Base-by-base conservation (phyloP, 352 stramenopile genomes). In the Albugo laibachii region DNA sequence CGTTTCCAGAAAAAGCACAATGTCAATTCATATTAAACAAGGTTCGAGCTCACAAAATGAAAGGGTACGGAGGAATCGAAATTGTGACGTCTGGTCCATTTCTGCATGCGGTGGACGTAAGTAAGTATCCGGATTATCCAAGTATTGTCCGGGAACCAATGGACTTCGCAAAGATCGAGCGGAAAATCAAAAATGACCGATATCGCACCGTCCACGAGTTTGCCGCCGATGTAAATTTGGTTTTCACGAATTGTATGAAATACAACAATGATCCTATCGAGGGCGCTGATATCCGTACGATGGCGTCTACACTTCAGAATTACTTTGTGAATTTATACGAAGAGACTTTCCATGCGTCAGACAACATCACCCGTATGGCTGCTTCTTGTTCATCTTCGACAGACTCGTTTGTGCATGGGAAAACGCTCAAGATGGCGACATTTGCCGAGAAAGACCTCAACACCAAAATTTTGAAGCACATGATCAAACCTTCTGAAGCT, bases 191-290 rank as follows among this genome's bases (percentile, higher is more conserved):
- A 51, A 72, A 66, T 13, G 74, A 87, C 54, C 73, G 78, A 0
- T 91, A 91, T 43, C 57, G 55, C 27, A 80, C 71, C 24, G 55
- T 82, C 24, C 74, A 79, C 39, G 75, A 86, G 45, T 91, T 91
- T 50, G 80, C 70, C 41, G 78, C 78, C 10, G 78, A 91, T 42
- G 73, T 91, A 6, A 75, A 88, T 42, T 57, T 91, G 54, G 88
- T 91, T 14, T 88, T 91, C 56, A 83, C 75, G 21, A 91, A 91
- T 48, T 91, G 78, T 36, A 67, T 85, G 63, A 88, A 88, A 59
- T 91, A 91, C 56, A 91, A 91, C 56, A 87, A 69, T 43, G 78
- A 91, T 58, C 78, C 78, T 4, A 53, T 87, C 12, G 73, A 91
- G 66, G 72, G 78, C 3, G 78, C 78, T 1, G 78, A 91, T 49